phyloP scores from a whole-genome alignment of 2,329 filamentous ascomycete genomes.

The Fusarium incarnatum region DNA sequence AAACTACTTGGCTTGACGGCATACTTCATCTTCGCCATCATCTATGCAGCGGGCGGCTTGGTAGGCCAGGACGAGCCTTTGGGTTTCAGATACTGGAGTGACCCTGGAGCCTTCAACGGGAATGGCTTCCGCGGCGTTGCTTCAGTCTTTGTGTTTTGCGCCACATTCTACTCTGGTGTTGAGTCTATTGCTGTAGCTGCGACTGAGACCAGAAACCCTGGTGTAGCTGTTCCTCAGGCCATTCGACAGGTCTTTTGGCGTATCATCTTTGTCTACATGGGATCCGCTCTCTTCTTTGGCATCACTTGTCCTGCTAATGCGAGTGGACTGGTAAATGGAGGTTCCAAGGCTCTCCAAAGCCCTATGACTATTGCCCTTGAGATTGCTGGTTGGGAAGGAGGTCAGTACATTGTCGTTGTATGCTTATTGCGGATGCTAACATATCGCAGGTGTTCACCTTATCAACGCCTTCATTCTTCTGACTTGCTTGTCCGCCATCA shows the following conservation, averaged over 20 bases:
- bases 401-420: conserved; percentile 46
- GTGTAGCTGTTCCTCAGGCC: conserved; percentile 66
- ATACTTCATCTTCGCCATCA: conserved; percentile 79
- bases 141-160: conserved; percentile 75
- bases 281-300: conserved; percentile 79
- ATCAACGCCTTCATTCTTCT: conserved; percentile 83
- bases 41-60: conserved; percentile 77
- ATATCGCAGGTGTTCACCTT: conserved; percentile 67
- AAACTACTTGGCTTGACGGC: conserved; percentile 77
- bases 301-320: conserved; percentile 79
- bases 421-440: conserved; percentile 8
- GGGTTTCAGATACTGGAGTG: conserved; percentile 78
- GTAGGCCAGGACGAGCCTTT: conserved; percentile 67
- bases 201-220: conserved; percentile 69
- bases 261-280: conserved; percentile 74
- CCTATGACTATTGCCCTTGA: conserved; percentile 81
- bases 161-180: conserved; percentile 77
- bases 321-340: conserved; percentile 69
- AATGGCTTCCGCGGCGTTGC: conserved; percentile 75
- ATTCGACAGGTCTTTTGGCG: conserved; percentile 72
- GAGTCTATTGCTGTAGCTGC: conserved; percentile 72
- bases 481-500: conserved; percentile 77
- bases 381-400: conserved; percentile 78
- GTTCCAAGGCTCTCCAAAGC: conserved; percentile 73
- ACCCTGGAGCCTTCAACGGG: conserved; percentile 75